A percentile compares a stretch with the other conserved stretches of the same genome.
These are phyloP conservation scores for Chrysoporthe austroafricana DNA, from an alignment of 2,329 filamentous ascomycete genomes.

Conservation along the genomic window DNA sequence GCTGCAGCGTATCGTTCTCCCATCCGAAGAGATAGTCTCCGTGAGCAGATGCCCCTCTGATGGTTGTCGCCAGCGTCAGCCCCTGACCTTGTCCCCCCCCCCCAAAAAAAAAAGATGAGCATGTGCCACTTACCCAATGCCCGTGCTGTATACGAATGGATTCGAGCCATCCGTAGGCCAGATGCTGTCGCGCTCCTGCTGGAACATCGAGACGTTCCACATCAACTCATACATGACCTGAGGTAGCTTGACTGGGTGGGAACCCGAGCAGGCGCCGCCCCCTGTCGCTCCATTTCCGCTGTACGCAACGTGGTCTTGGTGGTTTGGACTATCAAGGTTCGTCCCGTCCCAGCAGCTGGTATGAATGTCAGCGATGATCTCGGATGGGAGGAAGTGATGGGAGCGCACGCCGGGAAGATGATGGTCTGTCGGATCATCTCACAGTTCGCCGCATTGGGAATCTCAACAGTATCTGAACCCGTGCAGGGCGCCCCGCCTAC, in stretches of 20 bases:
- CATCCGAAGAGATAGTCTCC: slow-evolving; percentile 58
- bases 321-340: slow-evolving; percentile 30
- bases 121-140: slow-evolving; percentile 41
- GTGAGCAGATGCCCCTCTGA: slow-evolving; percentile 51
- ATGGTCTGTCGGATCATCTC: slow-evolving; percentile 59
- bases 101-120: not conserved
- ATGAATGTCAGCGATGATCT: slow-evolving; percentile 22
- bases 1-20: slow-evolving; percentile 53
- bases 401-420: slow-evolving; percentile 48
- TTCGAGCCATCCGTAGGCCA: slow-evolving; percentile 49
- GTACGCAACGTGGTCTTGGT: slow-evolving; percentile 49
- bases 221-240: slow-evolving; percentile 55
- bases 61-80: slow-evolving; percentile 9
- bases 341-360: slow-evolving; percentile 22
- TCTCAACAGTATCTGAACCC: slow-evolving; percentile 53
- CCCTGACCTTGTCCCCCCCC: not conserved
- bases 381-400: no score
- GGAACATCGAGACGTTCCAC: slow-evolving; percentile 49
- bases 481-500: slow-evolving; percentile 54
- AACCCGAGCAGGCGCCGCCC: slow-evolving; percentile 51
- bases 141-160: slow-evolving; percentile 50
- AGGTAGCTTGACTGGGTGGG: slow-evolving; percentile 50
- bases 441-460: slow-evolving; percentile 49
- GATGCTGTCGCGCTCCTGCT: slow-evolving; percentile 41
- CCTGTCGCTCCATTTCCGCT: slow-evolving; percentile 49